Evolutionary conservation across 164 flowering plant species (phyloP).

Genomic region (Aristolochia contorta): DNA sequence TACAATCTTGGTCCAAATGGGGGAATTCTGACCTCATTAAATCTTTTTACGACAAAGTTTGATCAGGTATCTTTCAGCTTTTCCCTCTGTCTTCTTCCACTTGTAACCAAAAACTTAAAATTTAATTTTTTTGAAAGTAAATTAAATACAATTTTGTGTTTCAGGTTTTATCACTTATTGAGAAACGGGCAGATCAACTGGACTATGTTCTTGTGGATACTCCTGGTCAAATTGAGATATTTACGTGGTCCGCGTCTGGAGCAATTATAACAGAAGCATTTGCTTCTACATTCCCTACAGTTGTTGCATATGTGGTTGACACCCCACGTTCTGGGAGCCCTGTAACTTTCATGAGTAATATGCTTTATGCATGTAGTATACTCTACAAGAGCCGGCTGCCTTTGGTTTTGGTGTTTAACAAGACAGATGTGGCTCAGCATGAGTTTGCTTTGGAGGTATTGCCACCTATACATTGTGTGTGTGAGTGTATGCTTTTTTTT

Average conservation of each 20-base stretch:
- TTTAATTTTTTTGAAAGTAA: too few species aligned
- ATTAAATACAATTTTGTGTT: conserved; percentile 4
- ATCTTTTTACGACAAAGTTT: conserved; percentile 85
- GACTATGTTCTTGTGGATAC: conserved; percentile 96
- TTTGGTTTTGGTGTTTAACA: conserved; percentile 77
- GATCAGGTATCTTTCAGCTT: conserved; percentile 53
- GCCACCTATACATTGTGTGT: not conserved
- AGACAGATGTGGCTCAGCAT: conserved; percentile 85
- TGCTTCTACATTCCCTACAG: conserved; percentile 95
- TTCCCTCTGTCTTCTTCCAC: too few species aligned
- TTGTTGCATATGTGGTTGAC: conserved; percentile 78
- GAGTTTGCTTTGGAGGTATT: conserved; percentile 90
- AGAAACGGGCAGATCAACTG: conserved; percentile 88
- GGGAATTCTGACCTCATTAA: conserved; percentile 86
- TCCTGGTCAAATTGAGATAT: conserved; percentile 97
- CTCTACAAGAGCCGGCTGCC: conserved; percentile 89
- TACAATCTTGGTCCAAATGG: conserved; percentile 96
- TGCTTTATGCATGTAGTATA: conserved; percentile 97
- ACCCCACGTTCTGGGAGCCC: conserved; percentile 88
- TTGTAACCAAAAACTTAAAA: too few species aligned
- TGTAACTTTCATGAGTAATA: conserved; percentile 88
- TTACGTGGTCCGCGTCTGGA: conserved; percentile 99
- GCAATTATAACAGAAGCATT: conserved; percentile 92
- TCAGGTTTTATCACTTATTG: conserved; percentile 76
- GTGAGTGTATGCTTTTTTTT: too few species aligned